These are phyloP conservation scores for Albugo laibachii DNA, from an alignment of 352 stramenopile species.

Conservation along the genomic window DNA sequence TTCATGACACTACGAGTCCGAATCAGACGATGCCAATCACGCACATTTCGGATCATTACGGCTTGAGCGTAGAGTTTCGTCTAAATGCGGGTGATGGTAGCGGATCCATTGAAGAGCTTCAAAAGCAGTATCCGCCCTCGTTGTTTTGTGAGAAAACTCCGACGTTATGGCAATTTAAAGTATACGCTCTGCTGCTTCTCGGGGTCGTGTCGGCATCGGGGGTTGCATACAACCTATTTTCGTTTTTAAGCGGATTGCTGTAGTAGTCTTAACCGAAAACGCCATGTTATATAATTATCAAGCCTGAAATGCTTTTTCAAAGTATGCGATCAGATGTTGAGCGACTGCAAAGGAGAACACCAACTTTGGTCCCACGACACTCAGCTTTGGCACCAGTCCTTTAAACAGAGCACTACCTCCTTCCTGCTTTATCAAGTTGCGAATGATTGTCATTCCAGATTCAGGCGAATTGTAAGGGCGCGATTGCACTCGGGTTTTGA, in stretches of 20 bases:
- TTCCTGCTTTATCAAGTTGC: constrained; percentile 86
- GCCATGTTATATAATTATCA: constrained; percentile 2
- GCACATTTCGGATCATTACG: constrained; percentile 68
- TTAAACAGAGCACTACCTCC: constrained; percentile 87
- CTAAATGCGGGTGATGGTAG: constrained; percentile 9
- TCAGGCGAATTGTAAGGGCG: constrained; percentile 87
- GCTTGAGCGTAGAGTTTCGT: constrained; percentile 25
- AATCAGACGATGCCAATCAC: constrained; percentile 30
- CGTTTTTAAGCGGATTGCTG: neutral
- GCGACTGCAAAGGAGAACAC: constrained; percentile 93
- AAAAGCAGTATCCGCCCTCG: constrained; percentile 40
- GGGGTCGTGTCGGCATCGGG: constrained; percentile 1
- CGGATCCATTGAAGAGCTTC: constrained; percentile 23
- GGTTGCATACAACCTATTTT: neutral
- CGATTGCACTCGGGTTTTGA: constrained; percentile 91
- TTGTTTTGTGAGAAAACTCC: constrained; percentile 32
- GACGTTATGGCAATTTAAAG: constrained; percentile 49
- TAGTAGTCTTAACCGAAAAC: neutral
- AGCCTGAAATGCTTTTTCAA: constrained; percentile 60
- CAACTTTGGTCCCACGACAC: constrained; percentile 89
- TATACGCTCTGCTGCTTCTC: constrained; percentile 25
- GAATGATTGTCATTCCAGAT: constrained; percentile 78
- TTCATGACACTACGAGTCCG: constrained; percentile 4
- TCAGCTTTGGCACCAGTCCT: constrained; percentile 87
- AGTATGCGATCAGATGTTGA: constrained; percentile 88